Conservation (phyloP, 176 grass and related monocot genomes). For the Carex myosuroides region DNA sequence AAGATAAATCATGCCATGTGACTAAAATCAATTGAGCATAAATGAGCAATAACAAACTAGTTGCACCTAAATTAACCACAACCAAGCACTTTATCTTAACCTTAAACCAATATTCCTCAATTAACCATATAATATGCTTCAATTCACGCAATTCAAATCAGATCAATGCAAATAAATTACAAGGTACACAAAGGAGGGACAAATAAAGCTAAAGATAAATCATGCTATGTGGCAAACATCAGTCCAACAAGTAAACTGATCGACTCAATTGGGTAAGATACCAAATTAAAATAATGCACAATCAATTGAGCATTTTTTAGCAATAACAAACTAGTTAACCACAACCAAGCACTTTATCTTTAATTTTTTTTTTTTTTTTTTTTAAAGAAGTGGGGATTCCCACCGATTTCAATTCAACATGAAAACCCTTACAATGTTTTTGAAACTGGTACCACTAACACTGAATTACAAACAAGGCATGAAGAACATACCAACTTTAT, state of each 20-base stretch:
- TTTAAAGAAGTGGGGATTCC: no score
- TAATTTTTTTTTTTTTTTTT: neutral
- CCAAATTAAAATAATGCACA: neutral
- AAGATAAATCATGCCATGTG: no score
- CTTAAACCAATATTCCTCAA: neutral
- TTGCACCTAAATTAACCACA: neutral
- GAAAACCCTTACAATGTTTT: no score
- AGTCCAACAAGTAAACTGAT: no score
- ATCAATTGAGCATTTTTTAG: neutral
- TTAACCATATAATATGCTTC: neutral
- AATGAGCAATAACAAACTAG: neutral
- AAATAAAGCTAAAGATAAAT: no score
- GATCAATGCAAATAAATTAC: neutral
- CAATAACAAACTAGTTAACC: neutral
- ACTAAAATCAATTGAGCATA: neutral
- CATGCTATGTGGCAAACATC: no score
- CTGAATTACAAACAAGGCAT: no score
- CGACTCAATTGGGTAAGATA: no score
- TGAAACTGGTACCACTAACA: no score
- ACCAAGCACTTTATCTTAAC: neutral
- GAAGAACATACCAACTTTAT: neutral
- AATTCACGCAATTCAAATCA: neutral
- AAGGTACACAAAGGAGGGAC: no score
- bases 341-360: neutral
- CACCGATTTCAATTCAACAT: no score